phyloP scores from a whole-genome alignment of 2,329 filamentous ascomycete genomes.

The Aspergillus sojae region DNA sequence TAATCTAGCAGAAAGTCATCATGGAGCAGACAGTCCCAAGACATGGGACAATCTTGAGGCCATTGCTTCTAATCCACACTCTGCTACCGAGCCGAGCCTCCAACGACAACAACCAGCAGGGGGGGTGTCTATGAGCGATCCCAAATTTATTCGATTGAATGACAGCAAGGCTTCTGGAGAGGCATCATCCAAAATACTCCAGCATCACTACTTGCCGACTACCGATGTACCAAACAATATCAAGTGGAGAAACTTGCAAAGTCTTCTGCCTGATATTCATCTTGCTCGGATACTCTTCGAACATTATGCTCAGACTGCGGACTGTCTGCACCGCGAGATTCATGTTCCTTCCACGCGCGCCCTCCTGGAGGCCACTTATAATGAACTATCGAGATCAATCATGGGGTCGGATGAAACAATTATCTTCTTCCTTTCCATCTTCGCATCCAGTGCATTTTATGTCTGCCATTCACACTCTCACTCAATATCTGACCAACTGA shows the following conservation, averaged over 20 bases:
- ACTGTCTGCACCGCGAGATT: not conserved
- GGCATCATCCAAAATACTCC: not conserved
- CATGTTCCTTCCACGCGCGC: constrained; percentile 1
- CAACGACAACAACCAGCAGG: not conserved
- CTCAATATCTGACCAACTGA: not conserved
- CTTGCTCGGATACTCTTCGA: not conserved
- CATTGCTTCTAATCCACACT: not conserved
- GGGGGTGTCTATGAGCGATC: not conserved
- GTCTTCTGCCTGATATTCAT: not conserved
- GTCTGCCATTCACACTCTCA: not conserved
- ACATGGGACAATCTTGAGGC: not conserved
- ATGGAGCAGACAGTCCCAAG: not conserved
- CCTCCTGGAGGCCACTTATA: not conserved
- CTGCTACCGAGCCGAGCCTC: not conserved
- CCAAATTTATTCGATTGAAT: not conserved
- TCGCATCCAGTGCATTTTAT: not conserved
- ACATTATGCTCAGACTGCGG: not conserved
- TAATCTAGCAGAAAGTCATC: not conserved
- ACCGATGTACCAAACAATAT: not conserved
- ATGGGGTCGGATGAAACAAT: not conserved
- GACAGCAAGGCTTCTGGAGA: not conserved
- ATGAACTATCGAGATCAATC: not conserved
- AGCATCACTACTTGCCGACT: not conserved
- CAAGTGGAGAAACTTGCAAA: not conserved
- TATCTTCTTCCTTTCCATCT: not conserved